Evolutionary conservation across 2,329 filamentous ascomycete genomes (phyloP).

Genomic region (Pseudocercospora cruenta): DNA sequence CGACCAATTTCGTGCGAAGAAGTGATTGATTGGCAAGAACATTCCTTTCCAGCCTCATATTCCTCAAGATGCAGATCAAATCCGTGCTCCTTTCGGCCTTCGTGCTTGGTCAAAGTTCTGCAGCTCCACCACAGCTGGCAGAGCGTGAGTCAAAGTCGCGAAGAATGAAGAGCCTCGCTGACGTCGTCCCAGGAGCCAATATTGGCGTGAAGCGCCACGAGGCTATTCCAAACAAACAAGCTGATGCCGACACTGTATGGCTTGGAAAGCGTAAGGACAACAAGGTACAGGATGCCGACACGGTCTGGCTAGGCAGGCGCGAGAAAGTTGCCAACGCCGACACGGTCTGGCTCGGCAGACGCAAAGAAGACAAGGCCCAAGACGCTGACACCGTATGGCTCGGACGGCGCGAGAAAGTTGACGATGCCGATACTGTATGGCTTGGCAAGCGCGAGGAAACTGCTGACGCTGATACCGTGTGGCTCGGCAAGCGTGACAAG

Average conservation of each 20-base stretch:
- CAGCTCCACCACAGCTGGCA: not conserved
- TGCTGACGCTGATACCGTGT: not conserved
- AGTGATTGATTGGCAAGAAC: not conserved
- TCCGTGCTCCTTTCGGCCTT: not conserved
- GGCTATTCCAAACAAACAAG: not conserved
- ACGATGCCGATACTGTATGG: not conserved
- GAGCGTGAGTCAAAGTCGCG: not conserved
- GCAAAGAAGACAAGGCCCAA: not conserved
- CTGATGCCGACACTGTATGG: not conserved
- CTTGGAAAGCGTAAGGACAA: not conserved
- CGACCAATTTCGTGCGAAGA: not conserved
- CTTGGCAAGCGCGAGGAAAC: not conserved
- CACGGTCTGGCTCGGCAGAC: not conserved
- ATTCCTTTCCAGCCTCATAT: not conserved
- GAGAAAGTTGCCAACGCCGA: not conserved
- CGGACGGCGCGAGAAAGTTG: not conserved
- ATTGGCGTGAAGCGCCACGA: not conserved
- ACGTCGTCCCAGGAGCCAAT: not conserved
- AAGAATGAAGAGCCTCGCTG: too few species aligned
- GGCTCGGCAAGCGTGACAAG: not conserved
- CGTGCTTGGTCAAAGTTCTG: not conserved
- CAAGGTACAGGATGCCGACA: too few species aligned
- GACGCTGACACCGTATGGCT: not conserved
- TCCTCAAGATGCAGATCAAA: constrained; percentile 2
- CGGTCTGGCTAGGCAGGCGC: not conserved